Evolutionary conservation across 768 basidiomycete species (phyloP).

Genomic region (Tephrocybe sp.): DNA sequence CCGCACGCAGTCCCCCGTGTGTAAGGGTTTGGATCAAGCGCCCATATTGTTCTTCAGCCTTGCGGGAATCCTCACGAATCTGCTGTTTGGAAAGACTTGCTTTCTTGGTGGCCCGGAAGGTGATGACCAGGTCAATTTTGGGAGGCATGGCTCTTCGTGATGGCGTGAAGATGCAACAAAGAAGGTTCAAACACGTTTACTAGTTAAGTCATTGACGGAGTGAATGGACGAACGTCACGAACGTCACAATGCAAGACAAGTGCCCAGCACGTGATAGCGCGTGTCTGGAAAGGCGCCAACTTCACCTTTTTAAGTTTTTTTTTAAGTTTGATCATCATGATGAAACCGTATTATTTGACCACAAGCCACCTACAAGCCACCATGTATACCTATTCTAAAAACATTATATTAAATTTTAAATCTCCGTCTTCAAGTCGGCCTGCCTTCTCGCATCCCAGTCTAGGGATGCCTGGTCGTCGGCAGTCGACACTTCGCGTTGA

Average conservation of each 20-base stretch:
- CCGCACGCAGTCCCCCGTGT: slow-evolving; percentile 64
- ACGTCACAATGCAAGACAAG: not conserved
- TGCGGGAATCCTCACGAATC: slow-evolving; percentile 57
- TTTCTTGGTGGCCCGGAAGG: slow-evolving; percentile 59
- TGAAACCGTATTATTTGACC: too few relatives aligned
- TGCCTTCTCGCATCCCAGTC: slow-evolving; percentile 13
- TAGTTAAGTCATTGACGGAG: not conserved
- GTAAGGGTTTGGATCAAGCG: slow-evolving; percentile 61
- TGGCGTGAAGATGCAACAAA: not conserved
- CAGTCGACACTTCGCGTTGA: slow-evolving; percentile 17
- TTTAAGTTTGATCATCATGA: too few relatives aligned
- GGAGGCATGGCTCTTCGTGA: slow-evolving; percentile 26
- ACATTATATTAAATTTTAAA: not conserved
- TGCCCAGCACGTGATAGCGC: slow-evolving; percentile 4
- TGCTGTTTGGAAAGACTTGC: slow-evolving; percentile 59
- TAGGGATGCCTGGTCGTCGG: slow-evolving; percentile 16
- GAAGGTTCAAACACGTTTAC: not conserved
- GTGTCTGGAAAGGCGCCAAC: not conserved
- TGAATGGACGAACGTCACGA: slow-evolving; percentile 1
- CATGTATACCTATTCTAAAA: not conserved
- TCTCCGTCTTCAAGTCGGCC: slow-evolving; percentile 3
- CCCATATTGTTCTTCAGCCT: slow-evolving; percentile 70
- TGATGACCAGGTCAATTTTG: slow-evolving; percentile 71
- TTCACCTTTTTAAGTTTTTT: too few relatives aligned
- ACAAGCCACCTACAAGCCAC: not conserved